Evolutionary conservation across 73 alveolate genomes (phyloP), one percentile per base, ranked within the genome.

Genomic region (Blepharisma stoltei): DNA sequence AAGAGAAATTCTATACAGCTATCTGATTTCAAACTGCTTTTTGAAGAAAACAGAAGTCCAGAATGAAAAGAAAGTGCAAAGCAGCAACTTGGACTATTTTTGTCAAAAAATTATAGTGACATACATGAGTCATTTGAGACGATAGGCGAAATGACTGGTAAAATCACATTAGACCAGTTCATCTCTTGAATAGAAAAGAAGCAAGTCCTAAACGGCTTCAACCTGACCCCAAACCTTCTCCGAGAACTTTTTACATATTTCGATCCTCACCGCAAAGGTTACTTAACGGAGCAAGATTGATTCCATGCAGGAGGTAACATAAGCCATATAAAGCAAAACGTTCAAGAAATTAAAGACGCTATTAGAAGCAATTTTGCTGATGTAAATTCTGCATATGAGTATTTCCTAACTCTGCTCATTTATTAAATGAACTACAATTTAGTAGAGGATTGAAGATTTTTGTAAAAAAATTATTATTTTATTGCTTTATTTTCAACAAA

Each of bases 201-300:
- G 48, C 81, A 88, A 48, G 93, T 88, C 7, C 88, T 92, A 27
- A 68, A 86, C 25, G 98, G 98, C 25, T 92, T 92, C 77, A 93
- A 90, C 68, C 67, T 92, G 53, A 92, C 98, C 9, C 80, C 83
- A 14, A 70, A 86, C 25, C 83, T 92, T 20, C 53, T 81, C 48
- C 77, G 87, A 60, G 80, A 82, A 54, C 88, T 92, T 46, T 92
- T 92, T 78, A 82, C 95, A 20, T 88, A 84, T 44, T 49, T 92
- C 54, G 98, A 92, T 70, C 84, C 96, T 8, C 96, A 92, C 71
- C 91, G 87, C 71, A 92, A 92, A 73, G 98, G 96, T 6, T 92
- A 90, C 54, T 55, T 92, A 20, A 81, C 95, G 0, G 88, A 90
- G 54, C 49, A 78, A 23, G 98, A 92, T 86, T 92, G 93, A 92